Conservation (phyloP, 768 basidiomycete genomes). For the Wakefieldia striispora region DNA sequence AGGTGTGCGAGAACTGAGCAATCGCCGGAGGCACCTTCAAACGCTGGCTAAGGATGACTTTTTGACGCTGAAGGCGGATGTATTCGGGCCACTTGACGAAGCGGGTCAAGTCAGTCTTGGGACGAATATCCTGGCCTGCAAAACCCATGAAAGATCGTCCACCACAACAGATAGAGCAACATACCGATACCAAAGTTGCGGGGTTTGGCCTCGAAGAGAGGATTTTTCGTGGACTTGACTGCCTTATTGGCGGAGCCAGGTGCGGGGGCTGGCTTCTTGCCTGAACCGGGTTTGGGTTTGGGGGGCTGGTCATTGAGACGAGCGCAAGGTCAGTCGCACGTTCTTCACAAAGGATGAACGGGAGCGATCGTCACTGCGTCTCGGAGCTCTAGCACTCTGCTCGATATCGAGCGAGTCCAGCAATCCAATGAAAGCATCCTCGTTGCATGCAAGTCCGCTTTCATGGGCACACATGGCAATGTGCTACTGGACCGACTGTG, state of each 20-base stretch:
- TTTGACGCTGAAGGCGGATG: slow-evolving; percentile 95
- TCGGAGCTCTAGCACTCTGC: slow-evolving; percentile 54
- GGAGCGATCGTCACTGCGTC: slow-evolving; percentile 33
- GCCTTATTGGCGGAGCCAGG: slow-evolving; percentile 78
- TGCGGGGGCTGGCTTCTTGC: slow-evolving; percentile 84
- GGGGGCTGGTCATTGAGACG: slow-evolving; percentile 94
- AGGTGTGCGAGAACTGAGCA: slow-evolving; percentile 94
- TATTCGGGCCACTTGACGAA: slow-evolving; percentile 99
- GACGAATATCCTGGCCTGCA: slow-evolving; percentile 90
- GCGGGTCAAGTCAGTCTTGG: slow-evolving; percentile 85
- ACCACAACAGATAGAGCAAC: neutral
- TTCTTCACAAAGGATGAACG: slow-evolving; percentile 24
- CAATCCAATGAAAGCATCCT: slow-evolving; percentile 38
- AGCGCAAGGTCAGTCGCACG: slow-evolving; percentile 42
- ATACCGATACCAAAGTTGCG: slow-evolving; percentile 97
- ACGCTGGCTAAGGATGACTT: slow-evolving; percentile 96
- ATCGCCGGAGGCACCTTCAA: slow-evolving; percentile 98
- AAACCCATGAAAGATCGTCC: neutral
- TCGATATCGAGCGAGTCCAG: slow-evolving; percentile 38
- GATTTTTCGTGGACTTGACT: slow-evolving; percentile 84
- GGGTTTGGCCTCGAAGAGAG: slow-evolving; percentile 86
- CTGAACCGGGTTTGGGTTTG: slow-evolving; percentile 64
- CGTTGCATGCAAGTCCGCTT: slow-evolving; percentile 40
- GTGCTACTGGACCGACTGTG: slow-evolving; percentile 25
- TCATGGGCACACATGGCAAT: slow-evolving; percentile 10